phyloP scores from a whole-genome alignment of 1,284 basidiomycete genomes.

The Trametes sp. region DNA sequence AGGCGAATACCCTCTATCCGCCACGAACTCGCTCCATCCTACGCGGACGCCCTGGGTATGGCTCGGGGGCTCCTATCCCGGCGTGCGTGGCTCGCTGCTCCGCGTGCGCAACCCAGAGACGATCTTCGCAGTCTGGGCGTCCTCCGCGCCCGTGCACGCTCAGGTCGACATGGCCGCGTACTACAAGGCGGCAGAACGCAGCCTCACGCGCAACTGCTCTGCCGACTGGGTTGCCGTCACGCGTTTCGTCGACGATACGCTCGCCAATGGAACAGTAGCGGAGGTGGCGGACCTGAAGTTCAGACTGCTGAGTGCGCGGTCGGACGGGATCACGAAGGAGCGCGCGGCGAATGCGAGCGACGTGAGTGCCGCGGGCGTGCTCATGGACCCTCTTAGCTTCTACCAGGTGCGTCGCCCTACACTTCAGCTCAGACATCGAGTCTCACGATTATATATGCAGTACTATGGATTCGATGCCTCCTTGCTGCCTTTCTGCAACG shows the following conservation, averaged over 20 bases:
- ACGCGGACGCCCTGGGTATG: slow-evolving; percentile 54
- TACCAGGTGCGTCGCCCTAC: slow-evolving; percentile 49
- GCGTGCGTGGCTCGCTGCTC: slow-evolving; percentile 49
- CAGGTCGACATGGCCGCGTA: slow-evolving; percentile 60
- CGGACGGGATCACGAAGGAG: slow-evolving; percentile 46
- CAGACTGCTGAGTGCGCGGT: slow-evolving; percentile 49
- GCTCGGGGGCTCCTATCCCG: slow-evolving; percentile 59
- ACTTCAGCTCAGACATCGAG: background rate
- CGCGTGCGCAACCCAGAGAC: slow-evolving; percentile 54
- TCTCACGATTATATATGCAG: too few relatives aligned
- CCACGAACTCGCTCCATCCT: slow-evolving; percentile 46
- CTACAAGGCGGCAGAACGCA: slow-evolving; percentile 57
- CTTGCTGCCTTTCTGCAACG: slow-evolving; percentile 56
- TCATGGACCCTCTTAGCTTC: slow-evolving; percentile 58
- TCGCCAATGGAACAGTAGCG: slow-evolving; percentile 45
- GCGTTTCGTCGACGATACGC: slow-evolving; percentile 50
- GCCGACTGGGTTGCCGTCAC: slow-evolving; percentile 60
- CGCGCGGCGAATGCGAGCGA: slow-evolving; percentile 47
- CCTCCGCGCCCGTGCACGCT: slow-evolving; percentile 57
- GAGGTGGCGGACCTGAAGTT: slow-evolving; percentile 50
- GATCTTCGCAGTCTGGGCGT: slow-evolving; percentile 58
- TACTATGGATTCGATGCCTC: slow-evolving; percentile 56
- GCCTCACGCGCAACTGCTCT: slow-evolving; percentile 58
- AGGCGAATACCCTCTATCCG: slow-evolving; percentile 21
- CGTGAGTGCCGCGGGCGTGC: slow-evolving; percentile 49